Base-by-base conservation (phyloP, 1,284 basidiomycete genomes). In the Bondarzewia mesenterica region DNA sequence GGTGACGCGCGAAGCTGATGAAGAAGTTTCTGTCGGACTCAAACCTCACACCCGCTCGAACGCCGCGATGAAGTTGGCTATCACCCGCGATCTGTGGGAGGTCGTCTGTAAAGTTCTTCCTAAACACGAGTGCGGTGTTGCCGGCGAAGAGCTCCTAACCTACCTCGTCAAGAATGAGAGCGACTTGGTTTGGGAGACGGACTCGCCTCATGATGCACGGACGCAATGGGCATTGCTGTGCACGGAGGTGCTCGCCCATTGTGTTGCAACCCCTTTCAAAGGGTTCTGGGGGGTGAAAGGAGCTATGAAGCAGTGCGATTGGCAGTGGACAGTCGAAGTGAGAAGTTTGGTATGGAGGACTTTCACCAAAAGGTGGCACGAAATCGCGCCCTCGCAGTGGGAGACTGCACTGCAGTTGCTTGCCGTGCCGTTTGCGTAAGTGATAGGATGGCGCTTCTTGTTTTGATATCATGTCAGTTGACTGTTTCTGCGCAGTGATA, bases 371-470 rank as follows among this genome's bases (percentile, higher is more conserved):
- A 67, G 67, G 16, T 86, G 83, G 82, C 63, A 59, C 44, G 63
- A 62, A 5, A 66, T 73, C 47, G 57, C 56, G 6, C 53, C 57
- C 25, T 58, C 57, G 2, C 63, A 61, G 15, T 85, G 77, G 78
- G 78, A 81, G 51, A 71, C 71, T 14, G 73, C 72, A 10, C 62
- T 74, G n/a, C 58, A 73, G 16, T 64, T 86, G 10, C 71, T 88
- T 41, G 69, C 70, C 25, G 67, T 78, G 44, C 85, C 85, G 4
- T 87, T 87, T 58, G 63, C 68, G 76, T 81, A 58, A 60, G 75
- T 70, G 7, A 53, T 40, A n/a, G 20, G 7, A 32, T n/a, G n/a
- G 29, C 23, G 35, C 10, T 18, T 12, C 20, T 50, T 50, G 46
- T 18, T 40, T 40, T 47, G 40, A n/a, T n/a, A n/a, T 52, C 20